Base-by-base conservation (phyloP, 2,329 filamentous ascomycete genomes). In the Penicillium expansum region DNA sequence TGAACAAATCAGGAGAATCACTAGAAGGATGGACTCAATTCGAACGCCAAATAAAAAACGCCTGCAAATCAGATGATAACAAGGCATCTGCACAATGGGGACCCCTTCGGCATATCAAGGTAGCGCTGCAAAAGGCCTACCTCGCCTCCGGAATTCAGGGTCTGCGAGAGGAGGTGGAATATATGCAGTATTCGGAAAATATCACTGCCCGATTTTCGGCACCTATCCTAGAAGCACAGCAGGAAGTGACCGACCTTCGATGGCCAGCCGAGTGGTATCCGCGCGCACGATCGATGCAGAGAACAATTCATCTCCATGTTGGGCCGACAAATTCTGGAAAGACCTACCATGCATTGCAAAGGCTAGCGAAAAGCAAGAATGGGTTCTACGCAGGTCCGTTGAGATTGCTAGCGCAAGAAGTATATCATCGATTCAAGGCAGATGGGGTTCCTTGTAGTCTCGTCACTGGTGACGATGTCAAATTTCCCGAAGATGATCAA, bases 321-420 rank as follows among this genome's bases (percentile, higher is more conserved):
- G 94, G 94, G 0, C 94, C 94, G 1, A 99, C 94, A 2, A 99
- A 99, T 74, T 97, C 94, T 0, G 94, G 94, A 56, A 99, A 99
- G 80, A 99, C 95, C 0, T 99, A 97, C 71, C 89, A 92, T 70
- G 95, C 94, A 0, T 77, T 99, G 61, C 88, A 96, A 75, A 86
- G 89, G 13, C 81, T 99, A 11, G 91, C 97, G 71, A 80, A 84
- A 48, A 87, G 88, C 2, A 82, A 86, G 30, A 82, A 80, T 9
- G 94, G 94, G 38, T 86, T 96, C 48, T 99, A 97, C 71, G 91
- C 93, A 4, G 94, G 95, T 0, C 94, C 94, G 0, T 78, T 99
- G 43, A 85, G 94, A 48, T 78, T 99, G 45, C 81, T 99, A 29
- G 94, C 94, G 0, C 92, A 96, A 68, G 94, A 99, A 74, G 89